These are phyloP conservation scores for Ciborinia camelliae DNA, from an alignment of 2,329 filamentous ascomycete genomes.

Conservation along the genomic window DNA sequence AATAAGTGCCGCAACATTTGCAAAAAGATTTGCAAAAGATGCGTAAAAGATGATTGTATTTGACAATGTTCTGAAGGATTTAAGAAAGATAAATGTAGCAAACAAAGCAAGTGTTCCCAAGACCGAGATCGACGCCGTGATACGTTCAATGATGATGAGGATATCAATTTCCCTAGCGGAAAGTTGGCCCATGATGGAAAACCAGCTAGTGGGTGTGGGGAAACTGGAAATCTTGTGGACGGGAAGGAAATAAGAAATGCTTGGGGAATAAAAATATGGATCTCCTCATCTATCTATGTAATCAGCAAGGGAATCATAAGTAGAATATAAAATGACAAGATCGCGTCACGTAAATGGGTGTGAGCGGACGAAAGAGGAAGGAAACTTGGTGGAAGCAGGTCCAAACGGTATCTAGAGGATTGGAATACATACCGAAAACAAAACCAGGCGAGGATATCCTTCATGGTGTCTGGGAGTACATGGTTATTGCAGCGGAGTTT, in stretches of 20 bases:
- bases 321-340: not conserved
- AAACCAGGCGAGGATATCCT: not conserved
- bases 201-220: constrained; percentile 1
- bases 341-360: not conserved
- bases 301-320: not conserved
- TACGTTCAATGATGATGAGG: constrained; percentile 62
- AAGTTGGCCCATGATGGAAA: constrained; percentile 21
- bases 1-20: constrained; percentile 56
- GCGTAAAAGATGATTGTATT: constrained; percentile 64
- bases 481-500: not conserved
- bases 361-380: not conserved
- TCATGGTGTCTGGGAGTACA: not conserved
- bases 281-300: constrained; percentile 14
- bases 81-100: constrained; percentile 63
- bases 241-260: not conserved
- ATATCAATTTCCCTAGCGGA: constrained; percentile 44
- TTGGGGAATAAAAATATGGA: not conserved
- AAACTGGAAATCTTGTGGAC: not conserved
- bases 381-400: not conserved
- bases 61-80: constrained; percentile 74
- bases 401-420: not conserved
- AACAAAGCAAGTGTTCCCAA: constrained; percentile 69
- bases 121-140: constrained; percentile 68
- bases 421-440: not conserved
- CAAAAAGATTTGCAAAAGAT: constrained; percentile 57